Percentiles rank a stretch among this genome's conserved stretches.
Evolutionary conservation across 176 grass and related monocot species (phyloP).

Genomic region (Aechmea fasciata): DNA sequence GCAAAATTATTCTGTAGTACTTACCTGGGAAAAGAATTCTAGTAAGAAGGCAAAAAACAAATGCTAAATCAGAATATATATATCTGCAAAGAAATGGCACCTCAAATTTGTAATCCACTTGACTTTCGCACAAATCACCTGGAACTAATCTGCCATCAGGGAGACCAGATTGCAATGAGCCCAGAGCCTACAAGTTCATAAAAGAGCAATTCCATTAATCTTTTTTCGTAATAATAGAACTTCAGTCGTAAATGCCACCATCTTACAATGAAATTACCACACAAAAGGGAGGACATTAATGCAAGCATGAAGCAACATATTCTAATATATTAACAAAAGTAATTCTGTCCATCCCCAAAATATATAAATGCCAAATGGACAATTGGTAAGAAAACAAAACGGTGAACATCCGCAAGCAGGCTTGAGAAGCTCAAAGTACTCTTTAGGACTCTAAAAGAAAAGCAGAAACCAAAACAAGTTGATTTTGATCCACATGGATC

Average conservation of each 20-base stretch:
- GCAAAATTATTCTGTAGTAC: too few species aligned
- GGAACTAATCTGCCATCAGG: conserved; percentile 8
- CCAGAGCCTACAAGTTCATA: conserved; percentile 15
- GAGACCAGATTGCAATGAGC: conserved; percentile 20
- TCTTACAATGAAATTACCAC: neutral
- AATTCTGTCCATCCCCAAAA: neutral
- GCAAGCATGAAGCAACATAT: neutral
- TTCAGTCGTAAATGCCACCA: neutral
- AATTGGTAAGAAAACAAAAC: neutral
- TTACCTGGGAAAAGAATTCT: too few species aligned
- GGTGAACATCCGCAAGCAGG: too few species aligned
- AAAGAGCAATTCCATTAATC: neutral
- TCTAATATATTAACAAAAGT: neutral
- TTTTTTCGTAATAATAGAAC: neutral
- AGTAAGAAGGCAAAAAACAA: neutral
- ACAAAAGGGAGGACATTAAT: neutral
- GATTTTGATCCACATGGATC: neutral
- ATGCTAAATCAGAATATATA: neutral
- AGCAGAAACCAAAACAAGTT: neutral
- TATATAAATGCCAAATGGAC: neutral
- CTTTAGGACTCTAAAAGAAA: neutral
- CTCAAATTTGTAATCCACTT: conserved; percentile 37
- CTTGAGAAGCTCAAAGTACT: too few species aligned
- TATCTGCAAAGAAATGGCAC: conserved; percentile 12
- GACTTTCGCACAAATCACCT: conserved; percentile 16